Base-by-base conservation (phyloP, 495 filamentous ascomycete species). In the Astrothelium subdiscretum region DNA sequence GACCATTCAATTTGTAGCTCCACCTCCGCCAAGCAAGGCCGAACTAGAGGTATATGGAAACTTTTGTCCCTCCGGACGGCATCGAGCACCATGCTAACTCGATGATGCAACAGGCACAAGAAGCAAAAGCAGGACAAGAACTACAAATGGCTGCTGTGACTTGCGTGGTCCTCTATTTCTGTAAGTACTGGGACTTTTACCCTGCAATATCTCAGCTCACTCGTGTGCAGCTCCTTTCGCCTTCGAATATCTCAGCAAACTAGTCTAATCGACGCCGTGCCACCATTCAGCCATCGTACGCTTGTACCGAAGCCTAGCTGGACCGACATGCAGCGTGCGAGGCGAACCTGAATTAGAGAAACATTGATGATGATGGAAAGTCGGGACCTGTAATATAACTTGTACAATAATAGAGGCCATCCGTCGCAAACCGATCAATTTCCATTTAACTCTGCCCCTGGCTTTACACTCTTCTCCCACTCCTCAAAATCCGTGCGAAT, bases 401-500 rank as follows among this genome's bases (percentile, higher is more conserved):
- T 54, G 48, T 54, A 54, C 48, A 54, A 8, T 54, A 54, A n/a
- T 29, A 26, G 48, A 54, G 8, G 24, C 22, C 26, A 10, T 10
- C 24, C 5, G 20, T 26, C 5, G 24, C 11, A 8, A 54, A 54
- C 6, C 15, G 12, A 3, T 29, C 20, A 54, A 15, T 29, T 20
- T 8, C 48, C 48, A 29, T 54, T 54, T 8, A 54, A 29, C 48
- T 54, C 48, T 8, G 48, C 48, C 2, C 48, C 48, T 20, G 48
- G 57, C 31, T 42, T 59, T 24, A n/a, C 35, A 26, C n/a, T 35
- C 62, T 67, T 82, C 69, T 91, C 83, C 80, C 88, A 91, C 61
- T 87, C 87, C 4, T 83, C 81, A 68, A 89, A 94, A 59, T 95
- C 89, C 68, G 84, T 87, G 71, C 85, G 82, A 63, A 95, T 84